These are phyloP conservation scores for Datisca glomerata DNA, from an alignment of 306 rosid species.

Conservation along the genomic window DNA sequence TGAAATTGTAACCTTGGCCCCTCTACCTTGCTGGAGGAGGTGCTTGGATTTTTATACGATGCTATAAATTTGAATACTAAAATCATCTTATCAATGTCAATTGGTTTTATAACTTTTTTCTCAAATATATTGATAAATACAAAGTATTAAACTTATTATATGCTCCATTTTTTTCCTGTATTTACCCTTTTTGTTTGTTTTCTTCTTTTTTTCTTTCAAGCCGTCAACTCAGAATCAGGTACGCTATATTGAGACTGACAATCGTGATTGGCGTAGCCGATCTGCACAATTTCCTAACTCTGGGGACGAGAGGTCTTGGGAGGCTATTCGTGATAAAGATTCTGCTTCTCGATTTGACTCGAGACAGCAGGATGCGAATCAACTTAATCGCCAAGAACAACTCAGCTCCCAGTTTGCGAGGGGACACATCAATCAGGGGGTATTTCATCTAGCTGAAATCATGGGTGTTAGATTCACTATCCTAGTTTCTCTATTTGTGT, in stretches of 20 bases:
- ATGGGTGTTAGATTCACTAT: no score
- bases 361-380: slow-evolving; percentile 47
- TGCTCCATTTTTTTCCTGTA: neutral
- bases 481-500: no score
- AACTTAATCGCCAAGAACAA: slow-evolving; percentile 51
- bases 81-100: no score
- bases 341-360: slow-evolving; percentile 41
- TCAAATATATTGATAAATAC: no score
- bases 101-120: no score
- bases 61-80: no score
- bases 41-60: no score
- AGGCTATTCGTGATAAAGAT: slow-evolving; percentile 44
- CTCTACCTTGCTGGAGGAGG: no score
- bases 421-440: slow-evolving; percentile 52
- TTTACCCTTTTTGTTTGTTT: no score
- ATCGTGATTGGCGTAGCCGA: slow-evolving; percentile 92
- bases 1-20: no score
- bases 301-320: slow-evolving; percentile 76
- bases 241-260: slow-evolving; percentile 80
- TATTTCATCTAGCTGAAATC: no score
- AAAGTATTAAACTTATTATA: no score
- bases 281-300: slow-evolving; percentile 44
- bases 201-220: slow-evolving; percentile 27
- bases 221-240: slow-evolving; percentile 36
- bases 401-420: slow-evolving; percentile 41